Percentiles rank a stretch among this genome's conserved stretches.
Conservation (phyloP, 2,329 filamentous ascomycete species). For the Ophiostoma perfectum region DNA sequence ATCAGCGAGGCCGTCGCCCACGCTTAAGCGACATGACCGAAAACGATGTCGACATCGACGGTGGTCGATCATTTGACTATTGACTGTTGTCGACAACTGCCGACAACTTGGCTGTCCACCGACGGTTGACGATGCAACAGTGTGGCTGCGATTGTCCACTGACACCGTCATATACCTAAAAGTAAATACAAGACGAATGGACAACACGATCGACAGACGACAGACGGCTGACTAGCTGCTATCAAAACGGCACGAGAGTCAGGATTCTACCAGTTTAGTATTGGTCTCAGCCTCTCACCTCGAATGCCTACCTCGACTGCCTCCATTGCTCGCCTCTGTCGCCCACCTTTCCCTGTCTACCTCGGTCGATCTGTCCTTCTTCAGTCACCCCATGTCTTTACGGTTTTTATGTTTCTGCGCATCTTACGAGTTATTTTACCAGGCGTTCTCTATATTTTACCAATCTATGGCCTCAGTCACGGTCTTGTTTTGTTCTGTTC, state of each 20-base stretch:
- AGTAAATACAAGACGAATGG: not conserved
- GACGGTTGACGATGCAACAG: too few relatives aligned
- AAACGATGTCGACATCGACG: not conserved
- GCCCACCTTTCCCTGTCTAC: not conserved
- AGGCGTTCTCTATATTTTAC: slow-evolving; percentile 2
- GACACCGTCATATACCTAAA: not conserved
- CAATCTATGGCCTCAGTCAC: slow-evolving; percentile 1
- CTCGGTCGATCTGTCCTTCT: not conserved
- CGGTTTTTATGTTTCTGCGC: slow-evolving; percentile 12
- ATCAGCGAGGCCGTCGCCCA: slow-evolving; percentile 24
- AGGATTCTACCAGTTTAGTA: too few relatives aligned
- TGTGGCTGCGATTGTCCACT: too few relatives aligned
- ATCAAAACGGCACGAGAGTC: too few relatives aligned
- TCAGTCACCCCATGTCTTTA: not conserved
- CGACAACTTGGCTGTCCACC: too few relatives aligned
- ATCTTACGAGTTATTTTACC: not conserved
- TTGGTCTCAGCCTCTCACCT: too few relatives aligned
- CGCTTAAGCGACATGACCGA: not conserved
- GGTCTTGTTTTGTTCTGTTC: not conserved
- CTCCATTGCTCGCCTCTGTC: not conserved
- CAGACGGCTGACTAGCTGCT: not conserved
- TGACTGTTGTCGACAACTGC: not conserved
- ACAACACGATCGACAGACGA: not conserved
- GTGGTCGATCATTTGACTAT: not conserved
- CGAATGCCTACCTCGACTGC: too few relatives aligned